Conservation (phyloP, 2,329 filamentous ascomycete species). For the Trichoderma sp. region DNA sequence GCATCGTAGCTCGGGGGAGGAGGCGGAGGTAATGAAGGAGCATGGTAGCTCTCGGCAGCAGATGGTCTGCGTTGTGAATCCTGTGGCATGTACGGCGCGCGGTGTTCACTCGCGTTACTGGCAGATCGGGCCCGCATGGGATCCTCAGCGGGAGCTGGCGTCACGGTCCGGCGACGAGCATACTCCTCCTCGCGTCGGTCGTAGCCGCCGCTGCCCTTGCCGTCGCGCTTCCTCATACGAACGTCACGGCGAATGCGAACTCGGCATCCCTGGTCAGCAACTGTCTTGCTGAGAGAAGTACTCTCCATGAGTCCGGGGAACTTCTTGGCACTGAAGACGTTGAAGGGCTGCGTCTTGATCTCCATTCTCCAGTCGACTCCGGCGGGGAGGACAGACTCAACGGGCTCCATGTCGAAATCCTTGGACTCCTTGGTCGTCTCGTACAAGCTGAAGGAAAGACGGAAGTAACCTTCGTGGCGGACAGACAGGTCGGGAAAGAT, state of each 20-base stretch:
- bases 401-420: slow-evolving; percentile 63
- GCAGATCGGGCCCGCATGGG: slow-evolving; percentile 54
- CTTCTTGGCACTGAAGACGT: slow-evolving; percentile 95
- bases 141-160: slow-evolving; percentile 34
- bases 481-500: slow-evolving; percentile 97
- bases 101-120: slow-evolving; percentile 56
- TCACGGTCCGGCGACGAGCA: slow-evolving; percentile 35
- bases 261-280: slow-evolving; percentile 94
- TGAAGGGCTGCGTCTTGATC: slow-evolving; percentile 82
- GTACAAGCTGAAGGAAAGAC: slow-evolving; percentile 87
- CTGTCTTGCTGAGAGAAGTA: slow-evolving; percentile 81
- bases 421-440: slow-evolving; percentile 86
- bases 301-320: slow-evolving; percentile 92
- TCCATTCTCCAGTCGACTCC: slow-evolving; percentile 81
- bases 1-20: slow-evolving; percentile 31
- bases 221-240: slow-evolving; percentile 80
- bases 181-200: slow-evolving; percentile 66
- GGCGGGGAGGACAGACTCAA: slow-evolving; percentile 45
- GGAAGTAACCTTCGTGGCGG: slow-evolving; percentile 88
- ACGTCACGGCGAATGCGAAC: slow-evolving; percentile 94
- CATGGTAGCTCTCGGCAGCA: slow-evolving; percentile 43
- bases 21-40: slow-evolving; percentile 36
- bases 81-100: slow-evolving; percentile 37
- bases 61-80: slow-evolving; percentile 48
- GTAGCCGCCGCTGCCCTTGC: slow-evolving; percentile 56